Evolutionary conservation across 129 eudicot genomes (phyloP).

Genomic region (Scalesia atractyloides): DNA sequence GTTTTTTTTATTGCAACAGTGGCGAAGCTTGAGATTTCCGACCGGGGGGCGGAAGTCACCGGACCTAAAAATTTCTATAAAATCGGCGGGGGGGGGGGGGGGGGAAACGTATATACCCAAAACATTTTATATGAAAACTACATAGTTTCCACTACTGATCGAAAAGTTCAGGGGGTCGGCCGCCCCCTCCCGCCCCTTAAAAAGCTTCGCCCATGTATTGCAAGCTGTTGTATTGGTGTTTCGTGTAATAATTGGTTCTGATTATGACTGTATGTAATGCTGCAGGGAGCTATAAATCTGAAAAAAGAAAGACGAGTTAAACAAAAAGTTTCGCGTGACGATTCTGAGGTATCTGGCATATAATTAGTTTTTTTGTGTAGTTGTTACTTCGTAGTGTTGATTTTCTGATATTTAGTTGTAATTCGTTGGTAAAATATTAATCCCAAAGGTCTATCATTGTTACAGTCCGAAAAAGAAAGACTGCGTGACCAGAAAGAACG

Average conservation of each 20-base stretch:
- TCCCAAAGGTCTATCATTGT: not conserved
- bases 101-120: too few species aligned
- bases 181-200: too few species aligned
- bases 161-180: too few species aligned
- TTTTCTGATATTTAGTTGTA: not conserved
- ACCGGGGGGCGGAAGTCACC: too few species aligned
- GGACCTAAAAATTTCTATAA: too few species aligned
- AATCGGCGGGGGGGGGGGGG: too few species aligned
- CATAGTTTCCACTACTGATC: too few species aligned
- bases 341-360: conserved; percentile 61
- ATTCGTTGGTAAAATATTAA: not conserved
- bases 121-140: too few species aligned
- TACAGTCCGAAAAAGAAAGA: conserved; percentile 92
- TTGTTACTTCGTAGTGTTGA: not conserved
- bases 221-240: conserved; percentile 34
- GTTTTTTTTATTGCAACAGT: too few species aligned
- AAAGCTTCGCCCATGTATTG: too few species aligned
- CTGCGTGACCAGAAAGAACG: conserved; percentile 83
- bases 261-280: conserved; percentile 40
- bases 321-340: conserved; percentile 46
- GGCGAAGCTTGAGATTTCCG: too few species aligned
- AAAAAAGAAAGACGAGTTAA: conserved; percentile 56
- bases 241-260: conserved; percentile 35
- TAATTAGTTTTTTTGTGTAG: not conserved
- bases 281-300: conserved; percentile 48